Conservation (phyloP, 164 flowering plant species). For the Stephania cephalantha region DNA sequence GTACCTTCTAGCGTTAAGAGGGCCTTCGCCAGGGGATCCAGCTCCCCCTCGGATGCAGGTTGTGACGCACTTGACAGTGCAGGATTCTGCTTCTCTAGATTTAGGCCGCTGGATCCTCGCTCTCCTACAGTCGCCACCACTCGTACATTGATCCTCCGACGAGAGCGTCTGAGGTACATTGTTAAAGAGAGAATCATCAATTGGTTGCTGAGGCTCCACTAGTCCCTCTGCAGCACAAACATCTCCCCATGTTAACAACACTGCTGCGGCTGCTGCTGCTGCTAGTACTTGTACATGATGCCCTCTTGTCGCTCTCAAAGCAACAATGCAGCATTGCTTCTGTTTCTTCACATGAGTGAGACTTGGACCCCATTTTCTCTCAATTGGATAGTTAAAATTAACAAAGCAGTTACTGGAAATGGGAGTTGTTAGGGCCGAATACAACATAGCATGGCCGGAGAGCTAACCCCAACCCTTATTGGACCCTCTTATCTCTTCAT, state of each 20-base stretch:
- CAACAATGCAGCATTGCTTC: too few species aligned
- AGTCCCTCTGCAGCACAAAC: neutral
- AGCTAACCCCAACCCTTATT: too few species aligned
- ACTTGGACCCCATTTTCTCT: too few species aligned
- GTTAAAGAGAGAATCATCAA: slow-evolving; percentile 39
- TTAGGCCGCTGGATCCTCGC: slow-evolving; percentile 69
- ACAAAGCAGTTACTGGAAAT: too few species aligned
- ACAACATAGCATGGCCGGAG: too few species aligned
- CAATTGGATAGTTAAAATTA: too few species aligned
- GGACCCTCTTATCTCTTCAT: too few species aligned
- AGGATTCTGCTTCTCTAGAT: slow-evolving; percentile 69
- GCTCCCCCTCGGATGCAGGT: slow-evolving; percentile 80
- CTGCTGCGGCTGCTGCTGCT: neutral
- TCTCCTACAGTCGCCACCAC: slow-evolving; percentile 35
- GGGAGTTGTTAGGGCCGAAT: too few species aligned
- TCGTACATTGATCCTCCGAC: slow-evolving; percentile 27
- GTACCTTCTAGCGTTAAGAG: slow-evolving; percentile 66
- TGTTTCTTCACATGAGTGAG: too few species aligned
- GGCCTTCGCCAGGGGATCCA: slow-evolving; percentile 58
- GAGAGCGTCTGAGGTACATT: slow-evolving; percentile 61
- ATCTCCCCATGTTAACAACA: neutral
- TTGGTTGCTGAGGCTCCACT: neutral
- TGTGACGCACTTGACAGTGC: slow-evolving; percentile 69
- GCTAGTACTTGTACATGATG: neutral
- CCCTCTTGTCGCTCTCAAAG: neutral